Evolutionary conservation across 2,329 filamentous ascomycete genomes (phyloP).

Genomic region (Sclerotinia trifoliorum): DNA sequence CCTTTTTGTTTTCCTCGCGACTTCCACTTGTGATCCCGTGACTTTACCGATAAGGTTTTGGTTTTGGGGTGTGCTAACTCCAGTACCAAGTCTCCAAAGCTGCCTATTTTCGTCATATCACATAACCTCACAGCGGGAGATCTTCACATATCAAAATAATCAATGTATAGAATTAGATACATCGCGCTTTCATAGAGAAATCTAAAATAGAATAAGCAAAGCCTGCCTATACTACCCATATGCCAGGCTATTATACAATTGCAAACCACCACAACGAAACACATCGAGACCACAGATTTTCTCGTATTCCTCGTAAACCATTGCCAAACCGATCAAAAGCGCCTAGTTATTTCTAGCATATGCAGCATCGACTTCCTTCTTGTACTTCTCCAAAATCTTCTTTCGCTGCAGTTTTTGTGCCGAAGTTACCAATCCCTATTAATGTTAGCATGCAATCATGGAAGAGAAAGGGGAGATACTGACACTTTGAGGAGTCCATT

Average conservation of each 20-base stretch:
- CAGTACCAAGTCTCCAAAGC: neutral
- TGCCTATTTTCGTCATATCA: neutral
- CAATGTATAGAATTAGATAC: neutral
- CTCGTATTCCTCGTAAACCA: slow-evolving; percentile 18
- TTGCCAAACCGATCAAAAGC: neutral
- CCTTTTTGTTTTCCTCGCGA: neutral
- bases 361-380: slow-evolving; percentile 54
- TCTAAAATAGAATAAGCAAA: slow-evolving; percentile 17
- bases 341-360: slow-evolving; percentile 32
- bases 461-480: slow-evolving; percentile 44
- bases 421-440: slow-evolving; percentile 62
- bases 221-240: slow-evolving; percentile 16
- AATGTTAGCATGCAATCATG: slow-evolving; percentile 41
- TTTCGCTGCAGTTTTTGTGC: slow-evolving; percentile 73
- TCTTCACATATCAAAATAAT: neutral
- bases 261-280: slow-evolving; percentile 14
- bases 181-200: neutral
- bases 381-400: slow-evolving; percentile 61
- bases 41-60: neutral
- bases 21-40: slow-evolving; percentile 14
- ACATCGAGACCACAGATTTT: neutral
- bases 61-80: too few species aligned
- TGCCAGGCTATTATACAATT: slow-evolving; percentile 21
- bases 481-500: slow-evolving; percentile 84
- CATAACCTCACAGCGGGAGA: neutral